These are phyloP conservation scores for Beta macrorhiza DNA, from an alignment of 179 eudicot species.

Conservation along the genomic window DNA sequence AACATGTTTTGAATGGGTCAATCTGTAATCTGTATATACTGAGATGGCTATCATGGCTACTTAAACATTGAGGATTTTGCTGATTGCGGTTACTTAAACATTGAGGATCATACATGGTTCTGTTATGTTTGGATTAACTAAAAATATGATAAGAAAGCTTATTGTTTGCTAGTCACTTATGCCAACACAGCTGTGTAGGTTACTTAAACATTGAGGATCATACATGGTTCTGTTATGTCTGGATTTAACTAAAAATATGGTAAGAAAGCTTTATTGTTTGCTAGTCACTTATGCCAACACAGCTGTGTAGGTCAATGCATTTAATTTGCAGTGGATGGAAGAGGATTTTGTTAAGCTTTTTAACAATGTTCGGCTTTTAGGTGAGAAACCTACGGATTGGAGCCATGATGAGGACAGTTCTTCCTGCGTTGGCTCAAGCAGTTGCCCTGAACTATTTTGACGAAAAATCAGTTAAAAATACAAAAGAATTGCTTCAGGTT, in stretches of 20 bases:
- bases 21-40: neutral
- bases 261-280: neutral
- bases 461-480: constrained; percentile 37
- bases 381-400: constrained; percentile 96
- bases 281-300: neutral
- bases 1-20: neutral
- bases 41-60: constrained; percentile 1
- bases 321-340: neutral
- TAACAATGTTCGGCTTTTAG: constrained; percentile 33
- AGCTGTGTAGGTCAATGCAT: neutral
- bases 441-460: constrained; percentile 54
- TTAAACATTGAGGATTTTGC: constrained; percentile 5
- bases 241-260: neutral
- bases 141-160: constrained; percentile 2
- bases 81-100: neutral
- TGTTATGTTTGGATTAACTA: neutral
- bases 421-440: constrained; percentile 98
- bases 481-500: constrained; percentile 82
- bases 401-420: constrained; percentile 94
- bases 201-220: neutral
- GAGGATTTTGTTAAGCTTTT: constrained; percentile 8
- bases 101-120: neutral
- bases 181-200: no score
- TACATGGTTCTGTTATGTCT: neutral
- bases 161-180: no score